phyloP scores from a whole-genome alignment of 768 basidiomycete species.

The Pleurotus ostreatus region DNA sequence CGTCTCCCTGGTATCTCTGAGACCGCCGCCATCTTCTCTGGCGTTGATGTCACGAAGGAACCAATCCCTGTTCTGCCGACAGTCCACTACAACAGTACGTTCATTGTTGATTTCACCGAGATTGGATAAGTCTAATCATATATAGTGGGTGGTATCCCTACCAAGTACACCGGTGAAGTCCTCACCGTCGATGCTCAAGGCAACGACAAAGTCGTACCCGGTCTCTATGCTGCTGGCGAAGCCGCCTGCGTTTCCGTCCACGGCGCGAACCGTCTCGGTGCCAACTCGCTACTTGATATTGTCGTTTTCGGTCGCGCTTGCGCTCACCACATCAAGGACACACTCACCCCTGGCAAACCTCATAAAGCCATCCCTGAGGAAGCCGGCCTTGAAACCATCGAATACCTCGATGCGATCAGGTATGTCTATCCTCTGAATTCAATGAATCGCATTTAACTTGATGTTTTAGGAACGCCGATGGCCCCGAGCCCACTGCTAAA shows the following conservation, averaged over 20 bases:
- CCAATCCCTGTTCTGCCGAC: constrained; percentile 98
- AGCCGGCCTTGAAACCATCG: constrained; percentile 79
- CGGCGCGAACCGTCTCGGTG: constrained; percentile 98
- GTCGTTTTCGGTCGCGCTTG: constrained; percentile 99
- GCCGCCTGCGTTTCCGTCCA: constrained; percentile 99
- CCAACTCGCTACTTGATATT: constrained; percentile 97
- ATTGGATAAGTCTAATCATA: constrained; percentile 14
- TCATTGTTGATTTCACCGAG: not conserved
- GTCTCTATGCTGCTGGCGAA: constrained; percentile 97
- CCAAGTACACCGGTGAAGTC: constrained; percentile 96
- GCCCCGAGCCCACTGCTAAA: constrained; percentile 82
- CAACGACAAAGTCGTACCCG: constrained; percentile 91
- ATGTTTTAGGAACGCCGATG: constrained; percentile 60
- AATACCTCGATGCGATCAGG: constrained; percentile 86
- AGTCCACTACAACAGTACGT: constrained; percentile 97
- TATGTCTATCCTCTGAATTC: constrained; percentile 15
- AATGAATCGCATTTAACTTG: not conserved
- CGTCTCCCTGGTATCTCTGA: constrained; percentile 99
- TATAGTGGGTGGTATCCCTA: constrained; percentile 98
- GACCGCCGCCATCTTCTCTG: constrained; percentile 97
- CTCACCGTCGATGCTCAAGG: constrained; percentile 84
- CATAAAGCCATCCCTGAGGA: constrained; percentile 87
- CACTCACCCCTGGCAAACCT: constrained; percentile 80
- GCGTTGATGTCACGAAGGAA: constrained; percentile 99
- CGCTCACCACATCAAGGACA: constrained; percentile 95